Base-by-base conservation (phyloP, 2,329 filamentous ascomycete species). In the Colletotrichum sp. region DNA sequence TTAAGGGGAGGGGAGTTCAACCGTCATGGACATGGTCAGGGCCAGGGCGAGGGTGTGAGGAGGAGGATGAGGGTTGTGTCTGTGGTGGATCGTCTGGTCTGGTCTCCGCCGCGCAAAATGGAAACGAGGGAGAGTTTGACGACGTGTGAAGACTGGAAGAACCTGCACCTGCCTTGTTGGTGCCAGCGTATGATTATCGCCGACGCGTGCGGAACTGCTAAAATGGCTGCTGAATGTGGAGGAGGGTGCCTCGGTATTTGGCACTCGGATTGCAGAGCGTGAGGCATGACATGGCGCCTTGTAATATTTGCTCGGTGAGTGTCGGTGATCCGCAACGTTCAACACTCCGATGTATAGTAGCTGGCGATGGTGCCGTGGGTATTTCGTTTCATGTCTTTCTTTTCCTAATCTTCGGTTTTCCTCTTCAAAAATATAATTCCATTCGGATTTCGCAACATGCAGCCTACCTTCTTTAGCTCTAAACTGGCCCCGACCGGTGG, bases 21-120 rank as follows among this genome's bases (percentile, higher is more conserved):
- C 44, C 44, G 44, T 52, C 44, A 22, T 52, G 44, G 44, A 52
- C 44, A 52, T 22, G 59, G 36, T 55, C 72, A 67, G 61, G 60
- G 36, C 52, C 22, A n/a, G 55, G 60, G 32, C 44, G 25, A 57
- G 16, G 32, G 30, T 25, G 70, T 48, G 59, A 72, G 25, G 44
- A 48, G n/a, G 57, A 68, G 70, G 7, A 70, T 32, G 73, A 73
- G 48, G 74, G 64, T 75, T 68, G 75, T 74, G 72, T 71, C 72
- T 44, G 67, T 74, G 59, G 72, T 75, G 72, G 72, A 72, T 75
- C 72, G 72, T 75, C 72, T 72, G 72, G 72, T 68, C 72, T 68
- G 55, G 68, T 72, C 55, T 68, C 39, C 72, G 55, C 68, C 30
- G 61, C 44, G 48, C 61, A 63, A 27, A 69, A 72, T 68, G 52